Base-by-base conservation (phyloP, 1,139 yeast species). In the Yamadazyma atmosphaerica region DNA sequence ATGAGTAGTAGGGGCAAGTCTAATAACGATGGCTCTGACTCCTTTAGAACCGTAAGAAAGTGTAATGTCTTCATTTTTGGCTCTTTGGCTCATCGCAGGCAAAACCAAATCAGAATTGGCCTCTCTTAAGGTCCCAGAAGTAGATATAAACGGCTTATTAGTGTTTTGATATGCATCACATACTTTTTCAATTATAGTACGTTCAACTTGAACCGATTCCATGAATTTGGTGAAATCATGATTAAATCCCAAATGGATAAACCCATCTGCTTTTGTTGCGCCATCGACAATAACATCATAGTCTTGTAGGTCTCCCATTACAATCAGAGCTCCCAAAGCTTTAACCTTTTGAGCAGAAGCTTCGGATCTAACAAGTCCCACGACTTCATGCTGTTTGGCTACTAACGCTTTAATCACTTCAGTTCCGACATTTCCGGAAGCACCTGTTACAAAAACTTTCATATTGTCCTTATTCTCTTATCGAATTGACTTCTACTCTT, bases 401-500 rank as follows among this genome's bases (percentile, higher is more conserved):
- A 66, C 33, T 26, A 61, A 58, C 23, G 41, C 46, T 40, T 58
- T 50, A 31, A 59, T 49, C 11, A 63, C 52, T 37, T 58, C 59
- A 40, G 56, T 58, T n/a, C 72, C 74, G 39, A 68, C 60, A 43
- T 56, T 68, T 3, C 74, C 74, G 18, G 65, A 57, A 24, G 70
- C 74, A 15, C 74, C 74, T 12, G 72, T 56, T 13, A 69, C 65
- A 36, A 66, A 63, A 19, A 63, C 64, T 22, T 42, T 42, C 49
- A 46, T 45, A 6, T 32, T 35, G 24, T 34, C n/a, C n/a, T n/a
- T n/a, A n/a, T n/a, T n/a, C n/a, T n/a, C n/a, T n/a, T n/a, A n/a
- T n/a, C n/a, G n/a, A n/a, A n/a, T n/a, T n/a, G n/a, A n/a, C n/a
- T n/a, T n/a, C n/a, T n/a, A n/a, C n/a, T n/a, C n/a, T n/a, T n/a